Base-by-base conservation (phyloP, 495 filamentous ascomycete species). In the Podospora pseudopauciseta region DNA sequence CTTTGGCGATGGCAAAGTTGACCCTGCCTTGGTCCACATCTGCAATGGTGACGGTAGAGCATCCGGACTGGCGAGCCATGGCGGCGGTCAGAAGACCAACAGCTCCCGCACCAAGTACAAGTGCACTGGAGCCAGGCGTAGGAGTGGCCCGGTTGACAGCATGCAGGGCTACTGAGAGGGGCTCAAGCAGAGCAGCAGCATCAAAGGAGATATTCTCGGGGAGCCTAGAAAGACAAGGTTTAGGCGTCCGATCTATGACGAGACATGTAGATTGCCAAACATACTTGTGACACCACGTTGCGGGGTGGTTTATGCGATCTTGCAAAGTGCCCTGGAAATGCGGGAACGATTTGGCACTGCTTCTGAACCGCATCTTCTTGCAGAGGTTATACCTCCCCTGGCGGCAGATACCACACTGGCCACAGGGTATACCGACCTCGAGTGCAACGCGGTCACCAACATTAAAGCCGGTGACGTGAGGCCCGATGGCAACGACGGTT, bases 321-420 rank as follows among this genome's bases (percentile, higher is more conserved):
- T 96, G 94, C 39, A 97, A 83, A n/a, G 93, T 96, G 26, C 93
- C 93, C 79, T 96, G 92, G 67, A 89, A 89, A 73, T 97, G 93
- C 53, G 93, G 93, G 69, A 88, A 89, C 54, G 84, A 84, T 77
- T 95, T 96, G 60, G 92, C 93, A 71, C 89, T 92, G 74, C 89
- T 91, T 76, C 93, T 84, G 78, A 97, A 97, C 34, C 83, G 84
- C 88, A 97, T 90, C 26, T 81, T 82, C 65, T 89, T 86, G 82
- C 94, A 97, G 62, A 97, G 89, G 75, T 97, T 97, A 78, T 97
- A 97, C 70, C 92, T 82, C 58, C 91, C 91, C 68, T 88, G 85
- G 56, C 83, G 83, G 79, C 93, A 97, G 60, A 89, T 87, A 19
- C 80, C 79, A 75, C 93, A 97, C 72, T 87, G 81, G 18, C 86